Base-by-base conservation (phyloP, 495 filamentous ascomycete species). In the Mytilinidion resinicola region DNA sequence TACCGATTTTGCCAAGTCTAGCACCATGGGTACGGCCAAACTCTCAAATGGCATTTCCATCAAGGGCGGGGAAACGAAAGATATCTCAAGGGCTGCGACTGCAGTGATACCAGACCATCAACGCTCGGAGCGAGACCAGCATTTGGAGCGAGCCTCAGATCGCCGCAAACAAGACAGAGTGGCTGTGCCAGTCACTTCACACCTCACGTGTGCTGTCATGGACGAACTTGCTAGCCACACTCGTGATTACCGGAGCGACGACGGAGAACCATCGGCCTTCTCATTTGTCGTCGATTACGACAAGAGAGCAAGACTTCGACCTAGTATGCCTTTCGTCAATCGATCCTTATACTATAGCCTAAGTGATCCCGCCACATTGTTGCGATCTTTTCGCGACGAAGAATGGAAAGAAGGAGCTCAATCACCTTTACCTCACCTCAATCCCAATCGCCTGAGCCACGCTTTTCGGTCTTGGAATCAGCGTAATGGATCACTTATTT, bases 321-420 rank as follows among this genome's bases (percentile, higher is more conserved):
- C 49, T 21, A 25, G 56, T 35, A 57, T 37, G 37, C 64, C 74
- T 3, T 93, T 91, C 67, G 74, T 85, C 39, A 82, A 87, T 20
- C 87, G 92, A 60, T 87, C 83, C 50, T 70, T 90, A 3, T 91
- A 88, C 67, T 86, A 85, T 61, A 79, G 87, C 5, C 70, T 95
- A 34, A 85, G 85, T 60, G 84, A 82, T 53, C 80, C 86, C 0
- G 76, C 76, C 37, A 78, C 85, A 8, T 73, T 88, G 21, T 61
- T 90, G 17, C 72, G 67, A 47, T 91, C 87, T 0, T 95, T 95
- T 71, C 76, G 70, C 35, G 63, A 75, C 17, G 70, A 73, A 46
- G 67, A 65, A 70, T 33, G 60, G 33, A 51, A 53, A 8, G 46
- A 49, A 3, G 53, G 53, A 19, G 19, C 42, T 15, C n/a, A 54